phyloP scores from a whole-genome alignment of 306 rosid genomes.

The Vigna unguiculata region DNA sequence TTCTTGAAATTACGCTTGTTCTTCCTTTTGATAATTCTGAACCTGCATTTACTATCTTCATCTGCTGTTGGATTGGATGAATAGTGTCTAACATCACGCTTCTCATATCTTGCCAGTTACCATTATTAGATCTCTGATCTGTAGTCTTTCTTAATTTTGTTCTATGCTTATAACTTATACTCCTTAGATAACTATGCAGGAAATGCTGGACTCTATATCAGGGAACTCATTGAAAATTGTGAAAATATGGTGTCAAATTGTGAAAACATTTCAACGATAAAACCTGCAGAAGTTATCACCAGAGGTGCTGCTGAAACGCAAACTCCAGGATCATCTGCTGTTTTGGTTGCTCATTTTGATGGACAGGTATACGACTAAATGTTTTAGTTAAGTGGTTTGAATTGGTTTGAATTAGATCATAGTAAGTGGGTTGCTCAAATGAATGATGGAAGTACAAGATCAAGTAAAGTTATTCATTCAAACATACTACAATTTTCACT shows the following conservation, averaged over 20 bases:
- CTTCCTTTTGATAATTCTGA: slow-evolving; percentile 11
- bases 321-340: slow-evolving; percentile 66
- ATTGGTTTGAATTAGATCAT: no score
- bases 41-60: slow-evolving; percentile 32
- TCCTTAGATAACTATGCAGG: slow-evolving; percentile 49
- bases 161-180: slow-evolving; percentile 1
- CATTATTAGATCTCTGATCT: slow-evolving; percentile 22
- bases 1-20: slow-evolving; percentile 31
- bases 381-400: no score
- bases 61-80: slow-evolving; percentile 28
- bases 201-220: slow-evolving; percentile 57
- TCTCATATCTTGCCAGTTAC: slow-evolving; percentile 24
- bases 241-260: slow-evolving; percentile 53
- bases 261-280: slow-evolving; percentile 45
- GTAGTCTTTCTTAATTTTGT: slow-evolving; percentile 19
- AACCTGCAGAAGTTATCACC: slow-evolving; percentile 65
- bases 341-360: slow-evolving; percentile 70
- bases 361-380: slow-evolving; percentile 62
- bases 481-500: no score
- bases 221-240: slow-evolving; percentile 72
- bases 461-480: no score
- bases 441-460: no score
- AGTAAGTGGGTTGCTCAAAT: no score
- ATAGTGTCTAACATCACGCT: slow-evolving; percentile 7
- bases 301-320: slow-evolving; percentile 61